Conservation (phyloP, 805 yeast species). For the Metschnikowia chrysomelidarum region DNA sequence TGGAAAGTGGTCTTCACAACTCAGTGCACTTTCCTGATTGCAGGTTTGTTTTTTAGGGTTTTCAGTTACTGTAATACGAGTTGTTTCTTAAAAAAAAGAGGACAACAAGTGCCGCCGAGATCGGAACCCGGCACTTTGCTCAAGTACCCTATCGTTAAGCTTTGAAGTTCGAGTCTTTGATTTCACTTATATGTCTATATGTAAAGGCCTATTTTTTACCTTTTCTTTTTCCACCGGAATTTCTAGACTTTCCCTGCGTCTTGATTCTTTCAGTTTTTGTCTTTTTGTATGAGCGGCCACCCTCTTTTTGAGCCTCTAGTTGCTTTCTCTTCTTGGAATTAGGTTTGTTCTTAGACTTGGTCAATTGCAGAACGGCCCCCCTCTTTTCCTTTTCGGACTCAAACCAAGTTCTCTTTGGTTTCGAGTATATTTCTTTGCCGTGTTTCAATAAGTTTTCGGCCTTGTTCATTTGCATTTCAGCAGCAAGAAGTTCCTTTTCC, state of each 20-base stretch:
- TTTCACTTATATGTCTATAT: background rate
- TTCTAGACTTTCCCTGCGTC: constrained; percentile 19
- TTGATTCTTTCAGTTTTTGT: constrained; percentile 66
- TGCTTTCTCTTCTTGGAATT: constrained; percentile 73
- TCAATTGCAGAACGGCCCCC: constrained; percentile 36
- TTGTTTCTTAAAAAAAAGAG: too few species aligned
- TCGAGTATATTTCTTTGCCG: constrained; percentile 75
- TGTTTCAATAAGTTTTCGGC: constrained; percentile 83
- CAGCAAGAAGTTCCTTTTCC: constrained; percentile 80
- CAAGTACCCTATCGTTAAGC: too few species aligned
- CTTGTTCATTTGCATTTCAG: constrained; percentile 86
- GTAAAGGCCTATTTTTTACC: constrained; percentile 5
- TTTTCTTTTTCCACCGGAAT: constrained; percentile 12
- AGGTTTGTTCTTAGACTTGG: constrained; percentile 51
- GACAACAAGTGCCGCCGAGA: too few species aligned
- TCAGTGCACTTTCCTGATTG: too few species aligned
- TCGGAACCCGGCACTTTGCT: too few species aligned
- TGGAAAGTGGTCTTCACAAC: too few species aligned
- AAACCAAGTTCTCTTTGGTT: constrained; percentile 98
- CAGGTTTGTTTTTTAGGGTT: too few species aligned
- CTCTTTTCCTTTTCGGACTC: constrained; percentile 55
- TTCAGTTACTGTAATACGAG: too few species aligned
- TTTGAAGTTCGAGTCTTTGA: too few species aligned
- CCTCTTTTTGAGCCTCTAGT: constrained; percentile 57
- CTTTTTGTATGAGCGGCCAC: constrained; percentile 67